Evolutionary conservation across 176 grass and related monocot species (phyloP).

Genomic region (Oryza brachyantha): DNA sequence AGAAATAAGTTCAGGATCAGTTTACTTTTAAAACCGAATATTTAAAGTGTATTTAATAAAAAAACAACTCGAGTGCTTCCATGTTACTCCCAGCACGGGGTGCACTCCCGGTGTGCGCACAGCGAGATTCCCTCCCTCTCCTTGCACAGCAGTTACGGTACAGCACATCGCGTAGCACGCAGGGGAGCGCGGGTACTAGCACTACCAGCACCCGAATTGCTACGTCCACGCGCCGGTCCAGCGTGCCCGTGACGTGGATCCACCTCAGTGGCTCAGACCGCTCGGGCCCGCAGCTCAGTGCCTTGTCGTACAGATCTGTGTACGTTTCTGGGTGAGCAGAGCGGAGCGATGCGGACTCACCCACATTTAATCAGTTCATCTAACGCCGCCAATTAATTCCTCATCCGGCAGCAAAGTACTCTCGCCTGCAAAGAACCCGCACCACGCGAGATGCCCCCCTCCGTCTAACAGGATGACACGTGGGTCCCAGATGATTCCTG

Average conservation of each 20-base stretch:
- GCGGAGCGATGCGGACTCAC: fast-evolving
- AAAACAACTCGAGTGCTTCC: too few species aligned
- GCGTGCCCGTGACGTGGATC: fast-evolving
- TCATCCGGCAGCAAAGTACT: background rate
- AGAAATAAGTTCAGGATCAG: too few species aligned
- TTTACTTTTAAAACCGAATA: too few species aligned
- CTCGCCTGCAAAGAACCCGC: background rate
- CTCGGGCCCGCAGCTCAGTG: fast-evolving
- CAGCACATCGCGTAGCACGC: background rate
- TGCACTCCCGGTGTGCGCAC: background rate
- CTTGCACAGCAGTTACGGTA: background rate
- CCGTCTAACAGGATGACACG: fast-evolving
- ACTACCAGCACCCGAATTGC: background rate
- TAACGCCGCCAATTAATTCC: slow-evolving; percentile 26
- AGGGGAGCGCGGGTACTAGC: background rate
- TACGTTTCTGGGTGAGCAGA: background rate
- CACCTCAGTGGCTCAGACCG: fast-evolving
- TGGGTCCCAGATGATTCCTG: fast-evolving
- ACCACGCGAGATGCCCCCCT: fast-evolving
- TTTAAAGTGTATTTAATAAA: too few species aligned
- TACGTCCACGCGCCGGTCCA: background rate
- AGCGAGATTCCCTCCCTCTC: background rate
- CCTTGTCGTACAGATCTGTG: background rate
- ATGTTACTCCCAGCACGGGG: background rate
- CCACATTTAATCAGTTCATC: slow-evolving; percentile 12